Conservation (phyloP, 1,139 yeast species). For the Petasospora rhodanensis region DNA sequence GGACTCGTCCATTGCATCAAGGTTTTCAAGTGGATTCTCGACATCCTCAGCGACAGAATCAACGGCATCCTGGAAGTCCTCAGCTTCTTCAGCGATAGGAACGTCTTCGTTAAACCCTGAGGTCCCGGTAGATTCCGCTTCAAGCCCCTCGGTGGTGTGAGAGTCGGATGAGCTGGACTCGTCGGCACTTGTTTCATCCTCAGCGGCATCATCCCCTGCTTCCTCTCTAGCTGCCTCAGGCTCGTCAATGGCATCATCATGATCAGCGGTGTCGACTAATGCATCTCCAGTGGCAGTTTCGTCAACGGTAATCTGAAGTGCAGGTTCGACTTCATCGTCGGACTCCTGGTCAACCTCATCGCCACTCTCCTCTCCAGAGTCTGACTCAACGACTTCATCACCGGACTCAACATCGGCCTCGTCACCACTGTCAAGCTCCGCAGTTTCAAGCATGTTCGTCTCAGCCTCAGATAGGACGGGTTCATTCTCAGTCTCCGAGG, state of each 20-base stretch:
- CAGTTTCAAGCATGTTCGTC: neutral
- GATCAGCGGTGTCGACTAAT: no score
- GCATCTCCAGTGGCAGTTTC: slow-evolving; percentile 1
- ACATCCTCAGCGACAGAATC: slow-evolving; percentile 2
- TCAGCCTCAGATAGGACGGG: no score
- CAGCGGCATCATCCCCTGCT: no score
- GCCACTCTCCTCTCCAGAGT: slow-evolving; percentile 1
- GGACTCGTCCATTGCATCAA: neutral
- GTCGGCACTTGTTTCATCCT: no score
- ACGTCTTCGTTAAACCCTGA: no score
- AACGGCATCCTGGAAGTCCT: neutral
- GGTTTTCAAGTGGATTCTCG: neutral
- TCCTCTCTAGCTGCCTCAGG: no score
- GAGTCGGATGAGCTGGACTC: no score
- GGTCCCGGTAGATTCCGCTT: no score
- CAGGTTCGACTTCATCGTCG: slow-evolving; percentile 2
- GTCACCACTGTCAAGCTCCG: neutral
- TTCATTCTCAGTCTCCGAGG: no score
- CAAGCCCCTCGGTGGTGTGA: no score
- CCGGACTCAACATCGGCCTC: neutral
- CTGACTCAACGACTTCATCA: neutral
- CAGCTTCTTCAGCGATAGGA: no score
- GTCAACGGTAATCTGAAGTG: slow-evolving; percentile 6
- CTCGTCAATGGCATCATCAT: no score
- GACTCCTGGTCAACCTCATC: slow-evolving; percentile 3